Evolutionary conservation across 768 basidiomycete genomes (phyloP).

Genomic region (Russula compacta): DNA sequence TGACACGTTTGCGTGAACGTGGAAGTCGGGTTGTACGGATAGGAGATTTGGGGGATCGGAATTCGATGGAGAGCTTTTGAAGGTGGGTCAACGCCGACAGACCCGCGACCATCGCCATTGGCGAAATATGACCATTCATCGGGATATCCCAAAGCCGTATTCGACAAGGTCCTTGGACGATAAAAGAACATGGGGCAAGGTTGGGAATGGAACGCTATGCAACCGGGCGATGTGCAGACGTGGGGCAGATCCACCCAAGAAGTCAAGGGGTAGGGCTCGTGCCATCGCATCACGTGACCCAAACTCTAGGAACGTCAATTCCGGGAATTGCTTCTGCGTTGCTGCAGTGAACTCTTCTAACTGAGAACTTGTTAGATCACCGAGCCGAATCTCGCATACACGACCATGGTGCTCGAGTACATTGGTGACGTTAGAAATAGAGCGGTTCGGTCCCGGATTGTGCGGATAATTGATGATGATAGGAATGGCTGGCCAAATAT

Average conservation of each 20-base stretch:
- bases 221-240: background rate
- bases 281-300: background rate
- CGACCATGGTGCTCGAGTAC: background rate
- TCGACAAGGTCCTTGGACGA: background rate
- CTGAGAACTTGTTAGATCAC: background rate
- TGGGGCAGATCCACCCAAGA: background rate
- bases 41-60: background rate
- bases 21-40: no score
- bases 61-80: background rate
- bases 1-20: background rate
- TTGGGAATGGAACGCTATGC: background rate
- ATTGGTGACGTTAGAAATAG: background rate
- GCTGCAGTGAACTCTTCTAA: background rate
- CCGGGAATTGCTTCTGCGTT: background rate
- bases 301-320: background rate
- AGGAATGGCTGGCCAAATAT: background rate
- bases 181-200: background rate
- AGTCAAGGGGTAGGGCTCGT: background rate
- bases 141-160: background rate
- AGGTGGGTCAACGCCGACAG: background rate
- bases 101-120: background rate
- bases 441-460: background rate
- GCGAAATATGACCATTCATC: background rate
- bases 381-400: background rate
- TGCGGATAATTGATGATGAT: background rate